Percentiles rank a stretch among this genome's conserved stretches.
Conservation (phyloP, 2,329 filamentous ascomycete genomes). For the Harringtonia lauricola region DNA sequence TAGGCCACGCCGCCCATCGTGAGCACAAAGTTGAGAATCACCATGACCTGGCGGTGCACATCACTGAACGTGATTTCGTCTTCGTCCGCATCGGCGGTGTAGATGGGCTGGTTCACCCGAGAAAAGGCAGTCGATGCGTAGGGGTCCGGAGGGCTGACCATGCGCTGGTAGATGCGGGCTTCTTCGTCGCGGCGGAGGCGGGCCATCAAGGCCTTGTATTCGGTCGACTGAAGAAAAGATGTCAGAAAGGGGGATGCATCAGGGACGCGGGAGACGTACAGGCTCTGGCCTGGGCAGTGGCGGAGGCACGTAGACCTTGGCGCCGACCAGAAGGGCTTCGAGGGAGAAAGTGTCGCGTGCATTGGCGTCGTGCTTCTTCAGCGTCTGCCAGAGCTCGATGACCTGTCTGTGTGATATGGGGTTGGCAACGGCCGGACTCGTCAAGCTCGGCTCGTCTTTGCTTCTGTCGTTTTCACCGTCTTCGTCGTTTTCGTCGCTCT, state of each 20-base stretch:
- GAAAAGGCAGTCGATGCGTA: conserved; percentile 40
- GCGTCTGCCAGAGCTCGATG: conserved; percentile 45
- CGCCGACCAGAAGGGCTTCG: conserved; percentile 60
- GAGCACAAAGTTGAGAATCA: conserved; percentile 84
- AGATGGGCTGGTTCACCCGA: conserved; percentile 37
- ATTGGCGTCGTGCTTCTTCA: conserved; percentile 25
- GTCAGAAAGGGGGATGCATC: conserved; percentile 8
- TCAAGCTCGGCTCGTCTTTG: conserved; percentile 34
- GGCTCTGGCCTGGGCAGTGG: conserved; percentile 67
- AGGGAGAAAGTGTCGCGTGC: conserved; percentile 33
- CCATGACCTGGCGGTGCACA: conserved; percentile 66
- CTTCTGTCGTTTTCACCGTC: not conserved
- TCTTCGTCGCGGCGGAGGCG: conserved; percentile 76
- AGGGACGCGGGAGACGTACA: conserved; percentile 27
- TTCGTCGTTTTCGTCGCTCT: not conserved
- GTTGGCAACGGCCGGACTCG: conserved; percentile 42
- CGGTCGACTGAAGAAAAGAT: conserved; percentile 43
- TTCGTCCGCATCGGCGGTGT: conserved; percentile 32
- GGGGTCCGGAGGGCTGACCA: conserved; percentile 52
- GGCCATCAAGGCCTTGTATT: conserved; percentile 83
- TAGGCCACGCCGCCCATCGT: conserved; percentile 71
- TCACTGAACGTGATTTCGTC: conserved; percentile 53
- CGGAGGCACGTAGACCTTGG: conserved; percentile 66
- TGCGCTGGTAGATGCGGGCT: conserved; percentile 67
- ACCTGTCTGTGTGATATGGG: conserved; percentile 65